phyloP scores from a whole-genome alignment of 805 yeast species.

The Clavispora fructus region DNA sequence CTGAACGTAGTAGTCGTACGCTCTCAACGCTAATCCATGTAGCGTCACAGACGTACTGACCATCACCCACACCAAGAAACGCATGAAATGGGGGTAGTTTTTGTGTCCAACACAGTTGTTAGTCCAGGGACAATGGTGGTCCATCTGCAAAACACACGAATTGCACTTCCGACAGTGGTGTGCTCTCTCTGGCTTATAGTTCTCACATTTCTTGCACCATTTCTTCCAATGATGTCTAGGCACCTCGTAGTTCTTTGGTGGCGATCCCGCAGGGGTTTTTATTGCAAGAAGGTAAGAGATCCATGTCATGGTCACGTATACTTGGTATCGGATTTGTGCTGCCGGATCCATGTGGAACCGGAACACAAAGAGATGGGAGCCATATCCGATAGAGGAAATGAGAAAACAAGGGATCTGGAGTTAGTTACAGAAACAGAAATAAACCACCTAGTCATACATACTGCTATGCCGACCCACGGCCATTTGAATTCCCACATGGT shows the following conservation, averaged over 20 bases:
- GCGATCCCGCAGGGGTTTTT: constrained; percentile 58
- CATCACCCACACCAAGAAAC: constrained; percentile 68
- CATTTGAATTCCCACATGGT: constrained; percentile 15
- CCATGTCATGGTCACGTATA: constrained; percentile 57
- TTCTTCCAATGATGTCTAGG: constrained; percentile 50
- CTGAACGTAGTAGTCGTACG: constrained; percentile 40
- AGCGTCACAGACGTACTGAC: constrained; percentile 45
- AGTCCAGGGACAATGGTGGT: constrained; percentile 93
- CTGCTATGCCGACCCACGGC: constrained; percentile 16
- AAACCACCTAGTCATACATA: constrained; percentile 3
- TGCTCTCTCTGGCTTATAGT: constrained; percentile 72
- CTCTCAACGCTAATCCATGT: constrained; percentile 36
- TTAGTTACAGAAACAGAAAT: constrained; percentile 7
- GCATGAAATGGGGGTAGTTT: constrained; percentile 73
- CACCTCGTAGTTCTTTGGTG: constrained; percentile 40
- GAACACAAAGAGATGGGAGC: constrained; percentile 55
- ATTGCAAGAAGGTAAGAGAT: constrained; percentile 71
- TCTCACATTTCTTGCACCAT: constrained; percentile 69
- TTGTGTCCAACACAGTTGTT: constrained; percentile 80
- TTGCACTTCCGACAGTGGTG: constrained; percentile 83
- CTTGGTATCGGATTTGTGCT: constrained; percentile 45
- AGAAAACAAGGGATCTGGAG: constrained; percentile 57
- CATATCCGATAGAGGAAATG: constrained; percentile 57
- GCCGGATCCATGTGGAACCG: constrained; percentile 32
- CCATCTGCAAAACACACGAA: constrained; percentile 82